Percentiles rank a stretch among this genome's conserved stretches.
phyloP scores from a whole-genome alignment of 1,284 basidiomycete genomes.

The Rhodotorula sp. region DNA sequence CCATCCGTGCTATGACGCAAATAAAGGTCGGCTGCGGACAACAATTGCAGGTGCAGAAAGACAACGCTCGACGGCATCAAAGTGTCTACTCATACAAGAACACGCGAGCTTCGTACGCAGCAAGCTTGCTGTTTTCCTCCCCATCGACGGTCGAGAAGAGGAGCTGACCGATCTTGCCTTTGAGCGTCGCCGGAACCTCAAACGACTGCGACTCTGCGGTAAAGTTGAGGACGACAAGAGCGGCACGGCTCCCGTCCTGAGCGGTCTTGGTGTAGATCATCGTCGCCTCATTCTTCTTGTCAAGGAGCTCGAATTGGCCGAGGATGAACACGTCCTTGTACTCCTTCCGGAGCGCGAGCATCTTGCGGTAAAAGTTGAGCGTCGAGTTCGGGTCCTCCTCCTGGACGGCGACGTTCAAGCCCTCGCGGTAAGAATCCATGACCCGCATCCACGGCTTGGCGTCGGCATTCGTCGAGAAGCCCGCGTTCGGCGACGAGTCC shows the following conservation, averaged over 20 bases:
- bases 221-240: slow-evolving; percentile 59
- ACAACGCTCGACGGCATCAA: not conserved
- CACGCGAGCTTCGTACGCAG: slow-evolving; percentile 17
- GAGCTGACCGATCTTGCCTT: not conserved
- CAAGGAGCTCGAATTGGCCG: slow-evolving; percentile 59
- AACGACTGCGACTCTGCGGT: slow-evolving; percentile 45
- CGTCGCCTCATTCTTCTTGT: slow-evolving; percentile 55
- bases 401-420: slow-evolving; percentile 63
- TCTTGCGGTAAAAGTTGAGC: slow-evolving; percentile 60
- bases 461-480: slow-evolving; percentile 59
- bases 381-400: slow-evolving; percentile 54
- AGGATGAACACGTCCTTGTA: slow-evolving; percentile 52
- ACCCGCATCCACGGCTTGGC: slow-evolving; percentile 70
- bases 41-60: not conserved
- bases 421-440: slow-evolving; percentile 61
- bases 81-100: slow-evolving; percentile 1
- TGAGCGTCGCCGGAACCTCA: slow-evolving; percentile 10
- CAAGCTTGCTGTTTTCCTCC: not conserved
- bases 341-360: slow-evolving; percentile 58
- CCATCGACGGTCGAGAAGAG: slow-evolving; percentile 2
- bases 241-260: slow-evolving; percentile 39
- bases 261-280: slow-evolving; percentile 59
- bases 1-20: no score
- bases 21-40: no score
- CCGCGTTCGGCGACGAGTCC: slow-evolving; percentile 55